Base-by-base conservation (phyloP, 768 basidiomycete genomes). In the Lactarius evosmus region DNA sequence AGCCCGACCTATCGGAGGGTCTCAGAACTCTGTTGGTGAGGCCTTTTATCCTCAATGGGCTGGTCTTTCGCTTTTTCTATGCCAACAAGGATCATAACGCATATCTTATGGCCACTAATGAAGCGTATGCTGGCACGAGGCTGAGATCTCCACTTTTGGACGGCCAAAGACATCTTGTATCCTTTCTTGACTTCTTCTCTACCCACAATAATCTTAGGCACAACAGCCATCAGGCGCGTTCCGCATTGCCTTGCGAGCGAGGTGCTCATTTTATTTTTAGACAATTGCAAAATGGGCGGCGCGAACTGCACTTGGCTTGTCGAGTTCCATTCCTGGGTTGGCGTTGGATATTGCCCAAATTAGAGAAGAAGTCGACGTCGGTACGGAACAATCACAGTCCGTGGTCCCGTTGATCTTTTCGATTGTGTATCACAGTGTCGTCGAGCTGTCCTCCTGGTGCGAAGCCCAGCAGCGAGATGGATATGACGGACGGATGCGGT, bases 401-500 rank as follows among this genome's bases (percentile, higher is more conserved):
- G 1, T 33, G 16, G 30, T 19, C 36, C 14, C 0, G 12, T 34
- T 50, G n/a, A 63, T 67, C 51, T 27, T 30, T 55, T 11, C 59
- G 27, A 34, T 56, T 12, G n/a, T 52, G 14, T 40, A 6, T 32
- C 40, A 46, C 44, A 77, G 75, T 74, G 14, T 72, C 74, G 8
- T 53, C 63, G 17, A 60, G 61, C 6, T 73, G 68, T 44, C 41
- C 57, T 19, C 62, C 70, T 32, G 14, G 44, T 16, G 62, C 66
- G 1, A 73, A 76, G 55, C 66, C 59, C 0, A 69, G 72, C 0
- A 69, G 66, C 29, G 72, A 74, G 49, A 71, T 72, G 69, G 69
- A 66, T 7, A 82, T 89, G 76, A 91, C 89, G 0, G 90, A 91
- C 69, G 90, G 90, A 0, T 89, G 88, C 72, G 89, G 90, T 0